Evolutionary conservation across 2,329 filamentous ascomycete species (phyloP), one percentile per base, ranked within the genome.

Genomic region (Gremmenia infestans): DNA sequence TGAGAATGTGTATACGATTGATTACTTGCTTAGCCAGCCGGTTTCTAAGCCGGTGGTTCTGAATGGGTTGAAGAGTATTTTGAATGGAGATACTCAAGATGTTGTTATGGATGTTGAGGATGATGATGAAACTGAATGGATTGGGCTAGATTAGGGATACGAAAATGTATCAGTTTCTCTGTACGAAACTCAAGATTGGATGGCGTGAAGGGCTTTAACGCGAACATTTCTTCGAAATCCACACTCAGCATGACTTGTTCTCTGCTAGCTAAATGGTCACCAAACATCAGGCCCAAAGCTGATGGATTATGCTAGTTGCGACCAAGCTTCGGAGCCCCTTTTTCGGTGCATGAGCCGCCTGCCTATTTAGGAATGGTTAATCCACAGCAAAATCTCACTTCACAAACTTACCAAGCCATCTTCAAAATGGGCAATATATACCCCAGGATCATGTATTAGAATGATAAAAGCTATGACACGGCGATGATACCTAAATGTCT

Each of bases 1-100:
- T 64, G 88, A 92, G 70, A 97, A 97, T 67, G 79, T 88, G 51
- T 95, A 96, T 74, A 88, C 88, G 71, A 85, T 97, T 53, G 90
- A 96, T 67, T 97, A 95, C 68, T 75, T 97, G 35, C 74, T 88
- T 3, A 76, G 75, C 17, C 79, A 81, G 68, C 79, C 80, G 9
- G 64, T 73, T 9, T 55, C 52, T 1, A 61, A 64, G 28, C 47
- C 22, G 12, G 2, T 48, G 46, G 57, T 67, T 53, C 60, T 67
- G 58, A 69, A 68, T 57, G 54, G 61, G 56, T 28, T 56, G 61
- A 53, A 56, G 46, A 64, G 69, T 8, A 43, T 51, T 42, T 60
- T 66, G 58, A 69, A 68, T 56, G 54, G 61, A 56, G 39, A 56
- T 62, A 67, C 66, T n/a, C 71, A 72, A 46, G 70, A 69, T 51